These are phyloP conservation scores for Sclerotinia spermophila DNA, from an alignment of 2,329 filamentous ascomycete species.

Conservation along the genomic window DNA sequence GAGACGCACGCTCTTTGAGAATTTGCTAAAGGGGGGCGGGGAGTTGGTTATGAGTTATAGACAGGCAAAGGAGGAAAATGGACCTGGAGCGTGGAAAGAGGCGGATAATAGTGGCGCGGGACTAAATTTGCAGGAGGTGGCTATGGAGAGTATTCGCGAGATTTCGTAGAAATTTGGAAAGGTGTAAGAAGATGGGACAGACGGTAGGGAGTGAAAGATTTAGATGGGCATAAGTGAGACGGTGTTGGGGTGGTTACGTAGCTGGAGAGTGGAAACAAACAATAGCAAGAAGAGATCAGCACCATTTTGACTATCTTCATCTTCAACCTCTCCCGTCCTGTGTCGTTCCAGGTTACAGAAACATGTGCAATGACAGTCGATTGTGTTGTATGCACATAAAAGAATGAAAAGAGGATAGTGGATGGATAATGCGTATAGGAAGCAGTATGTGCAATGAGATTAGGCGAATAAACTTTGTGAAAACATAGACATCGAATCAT, in stretches of 20 bases:
- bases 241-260: background rate
- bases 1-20: slow-evolving; percentile 44
- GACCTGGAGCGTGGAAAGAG: background rate
- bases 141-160: slow-evolving; percentile 1
- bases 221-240: background rate
- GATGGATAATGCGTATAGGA: background rate
- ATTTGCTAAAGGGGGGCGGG: slow-evolving; percentile 50
- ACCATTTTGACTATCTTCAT: background rate
- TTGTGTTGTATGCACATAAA: background rate
- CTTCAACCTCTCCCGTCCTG: background rate
- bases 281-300: background rate
- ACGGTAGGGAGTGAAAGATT: background rate
- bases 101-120: background rate
- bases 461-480: background rate
- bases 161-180: background rate
- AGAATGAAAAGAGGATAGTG: background rate
- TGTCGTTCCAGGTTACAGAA: background rate
- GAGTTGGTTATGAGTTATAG: slow-evolving; percentile 31
- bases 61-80: slow-evolving; percentile 18
- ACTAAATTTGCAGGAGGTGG: background rate
- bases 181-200: too few relatives aligned
- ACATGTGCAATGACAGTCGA: background rate
- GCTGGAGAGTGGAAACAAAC: background rate
- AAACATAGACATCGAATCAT: background rate
- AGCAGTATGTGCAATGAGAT: background rate